Evolutionary conservation across 495 filamentous ascomycete species (phyloP).

Genomic region (Wilcoxina mikolae): DNA sequence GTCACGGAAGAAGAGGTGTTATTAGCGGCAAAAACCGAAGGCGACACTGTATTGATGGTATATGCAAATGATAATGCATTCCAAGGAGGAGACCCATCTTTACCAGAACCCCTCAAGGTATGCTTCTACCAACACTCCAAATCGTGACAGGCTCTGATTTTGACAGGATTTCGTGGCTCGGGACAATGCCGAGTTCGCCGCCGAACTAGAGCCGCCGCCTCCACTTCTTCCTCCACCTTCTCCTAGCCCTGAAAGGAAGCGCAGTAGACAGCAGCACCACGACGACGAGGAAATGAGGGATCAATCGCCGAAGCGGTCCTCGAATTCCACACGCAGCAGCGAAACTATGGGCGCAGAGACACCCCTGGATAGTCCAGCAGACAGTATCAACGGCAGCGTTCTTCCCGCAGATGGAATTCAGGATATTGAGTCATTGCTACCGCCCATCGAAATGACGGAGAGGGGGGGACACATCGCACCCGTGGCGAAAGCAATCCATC

Average conservation of each 20-base stretch:
- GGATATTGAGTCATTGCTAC: too few species aligned
- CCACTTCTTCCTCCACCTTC: background rate
- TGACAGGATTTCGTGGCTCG: conserved; percentile 22
- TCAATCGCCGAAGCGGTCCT: conserved; percentile 18
- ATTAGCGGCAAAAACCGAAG: conserved; percentile 26
- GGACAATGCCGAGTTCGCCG: conserved; percentile 23
- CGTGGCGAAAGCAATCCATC: conserved; percentile 21
- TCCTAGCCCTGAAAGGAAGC: conserved; percentile 14
- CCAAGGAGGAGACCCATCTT: conserved; percentile 7
- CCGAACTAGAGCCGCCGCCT: conserved; percentile 16
- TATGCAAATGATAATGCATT: conserved; percentile 32
- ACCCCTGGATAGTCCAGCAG: conserved; percentile 12
- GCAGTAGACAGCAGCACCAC: conserved; percentile 19
- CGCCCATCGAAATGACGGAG: conserved; percentile 23
- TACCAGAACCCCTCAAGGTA: conserved; percentile 31
- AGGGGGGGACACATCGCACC: conserved; percentile 18
- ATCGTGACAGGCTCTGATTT: conserved; percentile 7
- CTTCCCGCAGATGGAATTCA: background rate
- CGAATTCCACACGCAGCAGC: conserved; percentile 20
- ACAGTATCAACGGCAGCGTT: background rate
- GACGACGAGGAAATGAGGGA: conserved; percentile 19
- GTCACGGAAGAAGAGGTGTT: conserved; percentile 30
- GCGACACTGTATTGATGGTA: conserved; percentile 26
- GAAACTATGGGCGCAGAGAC: conserved; percentile 17
- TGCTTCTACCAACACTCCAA: conserved; percentile 1